Evolutionary conservation across 2,329 filamentous ascomycete genomes (phyloP).

Genomic region (Mariannaea sp.): DNA sequence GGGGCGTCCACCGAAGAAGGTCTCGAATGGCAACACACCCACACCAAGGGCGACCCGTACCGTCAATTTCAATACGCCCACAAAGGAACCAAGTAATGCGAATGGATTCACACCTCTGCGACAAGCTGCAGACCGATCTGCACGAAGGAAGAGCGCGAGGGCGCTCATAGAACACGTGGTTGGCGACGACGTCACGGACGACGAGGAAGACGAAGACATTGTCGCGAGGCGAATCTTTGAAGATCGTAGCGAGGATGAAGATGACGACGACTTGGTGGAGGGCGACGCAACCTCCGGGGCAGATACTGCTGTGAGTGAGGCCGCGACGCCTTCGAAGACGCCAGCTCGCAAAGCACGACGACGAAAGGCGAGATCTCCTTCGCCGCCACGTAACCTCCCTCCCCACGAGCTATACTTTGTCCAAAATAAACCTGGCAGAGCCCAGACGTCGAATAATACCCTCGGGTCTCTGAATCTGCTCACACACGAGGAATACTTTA

Average conservation of each 20-base stretch:
- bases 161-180: slow-evolving; percentile 75
- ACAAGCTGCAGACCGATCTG: slow-evolving; percentile 80
- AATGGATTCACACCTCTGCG: slow-evolving; percentile 64
- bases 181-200: slow-evolving; percentile 67
- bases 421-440: slow-evolving; percentile 80
- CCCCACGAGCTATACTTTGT: slow-evolving; percentile 92
- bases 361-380: slow-evolving; percentile 64
- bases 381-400: slow-evolving; percentile 80
- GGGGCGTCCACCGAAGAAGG: slow-evolving; percentile 43
- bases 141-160: slow-evolving; percentile 81
- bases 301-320: slow-evolving; percentile 40
- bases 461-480: slow-evolving; percentile 75
- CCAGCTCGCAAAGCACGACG: slow-evolving; percentile 35
- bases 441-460: slow-evolving; percentile 86
- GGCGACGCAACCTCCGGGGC: slow-evolving; percentile 28
- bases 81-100: slow-evolving; percentile 39
- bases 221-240: slow-evolving; percentile 72
- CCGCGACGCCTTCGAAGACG: slow-evolving; percentile 52
- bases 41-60: slow-evolving; percentile 46
- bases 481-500: slow-evolving; percentile 91
- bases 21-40: slow-evolving; percentile 40
- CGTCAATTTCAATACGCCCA: slow-evolving; percentile 46
- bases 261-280: slow-evolving; percentile 41
- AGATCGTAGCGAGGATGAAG: slow-evolving; percentile 58
- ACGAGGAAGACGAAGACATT: slow-evolving; percentile 74